Base-by-base conservation (phyloP, 208 protist genomes). In the Plasmodiophora brassicae region DNA sequence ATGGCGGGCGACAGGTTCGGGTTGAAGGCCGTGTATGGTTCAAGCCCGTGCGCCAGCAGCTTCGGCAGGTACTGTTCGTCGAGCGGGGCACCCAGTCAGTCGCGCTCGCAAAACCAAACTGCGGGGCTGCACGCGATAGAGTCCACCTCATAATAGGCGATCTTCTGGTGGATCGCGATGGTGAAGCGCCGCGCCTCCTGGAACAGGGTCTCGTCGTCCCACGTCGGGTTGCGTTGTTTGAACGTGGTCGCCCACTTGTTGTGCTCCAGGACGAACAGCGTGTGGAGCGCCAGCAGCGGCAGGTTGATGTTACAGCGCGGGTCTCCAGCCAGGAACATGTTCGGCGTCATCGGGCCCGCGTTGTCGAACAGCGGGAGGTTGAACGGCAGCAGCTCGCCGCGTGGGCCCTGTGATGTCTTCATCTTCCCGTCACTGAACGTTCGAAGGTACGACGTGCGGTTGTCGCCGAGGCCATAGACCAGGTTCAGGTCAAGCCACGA, bases 151-250 rank as follows among this genome's bases (percentile, higher is more conserved):
- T 78, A 32, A 32, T 36, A 78, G n/a, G 41, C 65, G 32, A 78
- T 32, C 65, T 78, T 78, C 65, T 78, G 65, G 41, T 78, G 20
- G 14, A 78, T 38, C 5, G 65, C 65, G n/a, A 78, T 78, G n/a
- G 20, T 32, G 14, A 78, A 5, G 5, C 65, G 65, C 20, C 65
- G 5, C 32, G 65, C 65, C 20, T 32, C 65, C n/a, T 5, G 14
- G n/a, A 38, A 78, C 14, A 78, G 65, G 10, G 32, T 38, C 65
- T 78, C 14, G n/a, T 78, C 65, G 65, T n/a, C 41, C 65, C 65
- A 78, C 20, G 14, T 14, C 65, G 65, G 65, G 65, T 78, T 5
- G 10, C 41, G 14, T 8, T 38, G 10, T 8, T 78, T 5, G 14
- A 78, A 38, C 5, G 10, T 32, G 14, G 5, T 8, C 10, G 65